Percentiles rank a stretch among this genome's conserved stretches.
Conservation (phyloP, 768 basidiomycete genomes). For the Inosperma sp. region DNA sequence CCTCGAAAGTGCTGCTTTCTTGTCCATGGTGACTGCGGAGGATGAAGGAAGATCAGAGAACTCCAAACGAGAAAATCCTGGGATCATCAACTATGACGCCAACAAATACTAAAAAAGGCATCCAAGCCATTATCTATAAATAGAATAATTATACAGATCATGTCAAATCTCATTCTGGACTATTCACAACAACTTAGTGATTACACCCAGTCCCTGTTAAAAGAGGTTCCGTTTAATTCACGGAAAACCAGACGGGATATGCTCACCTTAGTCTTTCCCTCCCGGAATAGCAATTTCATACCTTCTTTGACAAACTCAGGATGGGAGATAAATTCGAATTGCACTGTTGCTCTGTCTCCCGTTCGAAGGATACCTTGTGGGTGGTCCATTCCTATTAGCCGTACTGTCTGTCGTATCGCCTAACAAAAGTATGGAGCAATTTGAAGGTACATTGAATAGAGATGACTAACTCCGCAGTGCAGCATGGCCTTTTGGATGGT, state of each 20-base stretch:
- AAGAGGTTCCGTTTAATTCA: slow-evolving; percentile 1
- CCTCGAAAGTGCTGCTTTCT: slow-evolving; percentile 14
- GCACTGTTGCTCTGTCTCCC: slow-evolving; percentile 91
- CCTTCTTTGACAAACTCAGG: slow-evolving; percentile 92
- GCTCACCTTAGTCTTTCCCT: slow-evolving; percentile 89
- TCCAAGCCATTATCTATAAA: background rate
- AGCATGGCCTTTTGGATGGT: slow-evolving; percentile 68
- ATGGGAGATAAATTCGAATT: slow-evolving; percentile 90
- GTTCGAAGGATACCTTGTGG: slow-evolving; percentile 87
- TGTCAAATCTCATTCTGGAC: background rate
- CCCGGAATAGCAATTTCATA: slow-evolving; percentile 89
- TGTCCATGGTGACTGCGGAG: slow-evolving; percentile 11
- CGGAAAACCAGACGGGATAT: background rate
- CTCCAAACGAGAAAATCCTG: slow-evolving; percentile 8
- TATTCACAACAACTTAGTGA: slow-evolving; percentile 58
- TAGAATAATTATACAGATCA: slow-evolving; percentile 7
- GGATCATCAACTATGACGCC: background rate
- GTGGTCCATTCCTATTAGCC: slow-evolving; percentile 87
- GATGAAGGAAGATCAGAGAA: slow-evolving; percentile 1
- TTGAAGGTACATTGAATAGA: background rate
- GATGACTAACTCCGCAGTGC: slow-evolving; percentile 73
- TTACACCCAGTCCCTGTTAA: slow-evolving; percentile 67
- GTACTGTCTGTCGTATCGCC: slow-evolving; percentile 89
- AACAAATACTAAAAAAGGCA: slow-evolving; percentile 1
- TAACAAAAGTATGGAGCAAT: slow-evolving; percentile 24